These are phyloP conservation scores for Aspergillus uvarum DNA, from an alignment of 2,329 filamentous ascomycete species.

Conservation along the genomic window DNA sequence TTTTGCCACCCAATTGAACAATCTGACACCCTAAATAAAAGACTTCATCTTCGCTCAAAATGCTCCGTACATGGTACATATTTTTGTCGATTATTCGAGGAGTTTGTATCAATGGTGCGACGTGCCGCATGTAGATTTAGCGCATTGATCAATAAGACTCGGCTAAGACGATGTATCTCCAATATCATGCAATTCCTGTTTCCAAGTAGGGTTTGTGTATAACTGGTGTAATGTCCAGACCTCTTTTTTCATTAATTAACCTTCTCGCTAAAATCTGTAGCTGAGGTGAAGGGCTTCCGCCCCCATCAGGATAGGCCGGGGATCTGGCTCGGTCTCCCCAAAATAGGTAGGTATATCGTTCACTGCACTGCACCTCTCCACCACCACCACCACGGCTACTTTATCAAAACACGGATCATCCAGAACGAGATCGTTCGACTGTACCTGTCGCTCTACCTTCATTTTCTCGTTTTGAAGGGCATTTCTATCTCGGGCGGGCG, in stretches of 20 bases:
- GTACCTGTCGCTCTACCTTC: background rate
- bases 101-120: background rate
- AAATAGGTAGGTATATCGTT: background rate
- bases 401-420: background rate
- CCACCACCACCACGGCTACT: background rate
- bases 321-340: background rate
- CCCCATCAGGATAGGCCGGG: background rate
- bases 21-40: background rate
- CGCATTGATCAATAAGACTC: background rate
- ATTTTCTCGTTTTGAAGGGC: background rate
- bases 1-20: background rate
- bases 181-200: background rate
- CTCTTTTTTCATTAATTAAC: background rate
- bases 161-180: background rate
- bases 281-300: background rate
- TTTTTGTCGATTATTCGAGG: background rate
- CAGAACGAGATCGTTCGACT: background rate
- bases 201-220: background rate
- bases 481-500: background rate
- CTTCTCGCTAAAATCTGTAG: background rate
- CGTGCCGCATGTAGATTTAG: background rate
- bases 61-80: too few species aligned
- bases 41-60: too few species aligned
- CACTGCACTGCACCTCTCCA: background rate
- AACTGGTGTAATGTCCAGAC: background rate